These are phyloP conservation scores for Vanderwaltozyma tropicalis DNA, from an alignment of 805 yeast species.

Conservation along the genomic window DNA sequence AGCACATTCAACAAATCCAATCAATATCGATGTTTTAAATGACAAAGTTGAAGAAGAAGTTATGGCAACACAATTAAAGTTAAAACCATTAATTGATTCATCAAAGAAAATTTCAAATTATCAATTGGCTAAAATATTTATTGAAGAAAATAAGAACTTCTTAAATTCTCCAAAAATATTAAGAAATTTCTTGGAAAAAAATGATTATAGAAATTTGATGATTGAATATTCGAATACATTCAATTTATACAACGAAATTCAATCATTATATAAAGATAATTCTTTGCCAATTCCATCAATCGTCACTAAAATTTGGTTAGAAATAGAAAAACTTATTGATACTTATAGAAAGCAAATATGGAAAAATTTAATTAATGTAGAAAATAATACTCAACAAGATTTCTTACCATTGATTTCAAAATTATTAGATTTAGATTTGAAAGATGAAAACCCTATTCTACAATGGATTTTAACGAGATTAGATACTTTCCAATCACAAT, in stretches of 20 bases:
- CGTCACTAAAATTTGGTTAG: constrained; percentile 44
- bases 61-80: constrained; percentile 40
- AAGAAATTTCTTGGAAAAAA: constrained; percentile 32
- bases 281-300: constrained; percentile 24
- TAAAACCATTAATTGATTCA: constrained; percentile 50
- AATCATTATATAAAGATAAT: constrained; percentile 6
- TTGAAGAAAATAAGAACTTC: constrained; percentile 42
- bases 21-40: constrained; percentile 28
- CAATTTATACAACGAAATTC: constrained; percentile 16
- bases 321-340: constrained; percentile 44
- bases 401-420: constrained; percentile 40
- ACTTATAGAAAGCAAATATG: constrained; percentile 45
- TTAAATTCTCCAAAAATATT: constrained; percentile 49
- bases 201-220: constrained; percentile 49
- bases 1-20: constrained; percentile 9
- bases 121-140: constrained; percentile 38
- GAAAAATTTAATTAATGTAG: constrained; percentile 31
- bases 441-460: constrained; percentile 47
- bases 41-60: constrained; percentile 40
- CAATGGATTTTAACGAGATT: constrained; percentile 50
- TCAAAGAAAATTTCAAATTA: constrained; percentile 40
- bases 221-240: constrained; percentile 47
- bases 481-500: constrained; percentile 29
- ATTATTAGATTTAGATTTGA: constrained; percentile 41
- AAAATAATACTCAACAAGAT: constrained; percentile 15